Evolutionary conservation across 139 green algal genomes (phyloP).

Genomic region (Helicosporidium sp.): DNA sequence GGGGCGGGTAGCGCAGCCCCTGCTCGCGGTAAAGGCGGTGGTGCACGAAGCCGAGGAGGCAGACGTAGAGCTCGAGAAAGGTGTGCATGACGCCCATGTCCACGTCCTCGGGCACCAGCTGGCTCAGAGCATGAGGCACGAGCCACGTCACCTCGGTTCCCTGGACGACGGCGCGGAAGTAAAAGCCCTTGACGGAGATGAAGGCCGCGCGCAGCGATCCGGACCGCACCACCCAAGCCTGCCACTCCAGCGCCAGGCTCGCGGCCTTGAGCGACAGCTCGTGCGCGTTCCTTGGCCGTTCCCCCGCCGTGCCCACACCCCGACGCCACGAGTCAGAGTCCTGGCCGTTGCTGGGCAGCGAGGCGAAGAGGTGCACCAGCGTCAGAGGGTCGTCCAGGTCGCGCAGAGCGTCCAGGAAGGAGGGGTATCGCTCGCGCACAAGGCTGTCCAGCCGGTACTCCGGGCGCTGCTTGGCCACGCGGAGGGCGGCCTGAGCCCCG

Average conservation of each 20-base stretch:
- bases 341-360: conserved; percentile 53
- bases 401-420: conserved; percentile 87
- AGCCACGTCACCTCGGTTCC: conserved; percentile 89
- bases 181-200: conserved; percentile 81
- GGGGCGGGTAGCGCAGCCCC: conserved; percentile 69
- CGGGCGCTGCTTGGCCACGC: conserved; percentile 37
- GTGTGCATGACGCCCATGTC: conserved; percentile 96
- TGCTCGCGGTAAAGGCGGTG: conserved; percentile 89
- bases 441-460: conserved; percentile 79
- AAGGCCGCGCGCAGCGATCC: conserved; percentile 76
- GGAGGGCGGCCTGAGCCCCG: conserved; percentile 40
- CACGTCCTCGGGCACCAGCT: conserved; percentile 80
- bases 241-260: conserved; percentile 77
- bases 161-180: conserved; percentile 67
- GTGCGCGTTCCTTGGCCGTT: too few relatives aligned
- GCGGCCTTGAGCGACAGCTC: conserved; percentile 22
- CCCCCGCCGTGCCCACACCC: conserved; percentile 32
- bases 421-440: conserved; percentile 88
- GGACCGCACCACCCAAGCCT: conserved; percentile 71
- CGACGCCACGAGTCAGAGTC: too few relatives aligned
- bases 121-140: conserved; percentile 65
- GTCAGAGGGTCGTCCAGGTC: conserved; percentile 93
- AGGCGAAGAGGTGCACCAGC: conserved; percentile 88
- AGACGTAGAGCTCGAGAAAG: conserved; percentile 95
- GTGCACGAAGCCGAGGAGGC: conserved; percentile 76